Base-by-base conservation (phyloP, 2,329 filamentous ascomycete genomes). In the Colletotrichum paranaense region DNA sequence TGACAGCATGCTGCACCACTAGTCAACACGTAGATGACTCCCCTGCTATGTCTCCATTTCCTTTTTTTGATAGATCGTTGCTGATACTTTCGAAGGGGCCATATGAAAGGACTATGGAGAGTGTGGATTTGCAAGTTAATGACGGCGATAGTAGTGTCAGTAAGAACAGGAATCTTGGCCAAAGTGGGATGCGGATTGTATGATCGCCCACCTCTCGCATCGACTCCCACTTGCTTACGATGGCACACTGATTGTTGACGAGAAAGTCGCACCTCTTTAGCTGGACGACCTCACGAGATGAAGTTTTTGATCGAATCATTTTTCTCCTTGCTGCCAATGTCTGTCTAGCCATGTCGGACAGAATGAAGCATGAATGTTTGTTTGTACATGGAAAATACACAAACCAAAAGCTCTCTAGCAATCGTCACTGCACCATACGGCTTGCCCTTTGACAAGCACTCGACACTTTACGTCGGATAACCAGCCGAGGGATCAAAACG, bases 301-400 rank as follows among this genome's bases (percentile, higher is more conserved):
- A n/a, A 32, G 7, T 32, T 38, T 30, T 26, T 24, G 3, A 35
- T 56, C 59, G 32, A 11, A 19, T 12, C 32, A 24, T 65, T 32
- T 65, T 14, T 70, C 55, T 73, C 59, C 26, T 46, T 65, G 46
- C 57, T 19, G 26, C 22, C n/a, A n/a, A 32, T 55, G 32, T 65
- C n/a, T 70, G 5, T 42, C 38, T 32, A 32, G 46, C 59, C n/a
- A 42, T 12, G 56, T 70, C 26, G 46, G 32, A 57, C 56, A 52
- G 22, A 49, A 22, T 53, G 55, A 53, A 46, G 16, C 24, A 64
- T 69, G 53, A 60, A 24, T 30, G 55, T 52, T 52, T 62, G 60
- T 65, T 55, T 62, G 56, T 57, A 35, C 60, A 46, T 46, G 42
- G 42, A 53, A 26, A 7, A 57, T 35, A 32, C 16, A 71, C 55